Conservation (phyloP, 2,329 filamentous ascomycete genomes). For the Akanthomyces dipterigenus region DNA sequence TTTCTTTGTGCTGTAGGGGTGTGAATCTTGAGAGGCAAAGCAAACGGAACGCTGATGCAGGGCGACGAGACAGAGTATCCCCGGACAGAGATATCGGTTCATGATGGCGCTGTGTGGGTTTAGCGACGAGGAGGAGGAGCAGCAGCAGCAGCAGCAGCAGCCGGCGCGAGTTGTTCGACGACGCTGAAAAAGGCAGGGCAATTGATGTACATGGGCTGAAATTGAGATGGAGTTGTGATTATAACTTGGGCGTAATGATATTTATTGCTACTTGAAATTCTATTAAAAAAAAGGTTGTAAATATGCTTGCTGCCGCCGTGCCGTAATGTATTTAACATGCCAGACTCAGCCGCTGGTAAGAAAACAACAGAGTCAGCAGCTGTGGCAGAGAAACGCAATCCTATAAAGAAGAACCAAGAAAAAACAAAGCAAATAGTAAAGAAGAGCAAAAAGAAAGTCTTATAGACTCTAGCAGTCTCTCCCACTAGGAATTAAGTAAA, state of each 20-base stretch:
- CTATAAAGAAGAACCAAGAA: too few relatives aligned
- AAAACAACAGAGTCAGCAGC: too few relatives aligned
- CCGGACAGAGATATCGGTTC: conserved; percentile 49
- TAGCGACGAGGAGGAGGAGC: conserved; percentile 16
- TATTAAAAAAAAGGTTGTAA: too few relatives aligned
- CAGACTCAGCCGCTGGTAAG: too few relatives aligned
- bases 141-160: conserved; percentile 14
- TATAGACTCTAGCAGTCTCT: too few relatives aligned
- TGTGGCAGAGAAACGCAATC: too few relatives aligned
- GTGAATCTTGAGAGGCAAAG: neutral
- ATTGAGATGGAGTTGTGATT: too few relatives aligned
- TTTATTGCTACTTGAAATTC: too few relatives aligned
- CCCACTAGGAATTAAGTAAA: neutral
- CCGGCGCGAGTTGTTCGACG: conserved; percentile 1
- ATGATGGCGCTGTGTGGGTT: conserved; percentile 50
- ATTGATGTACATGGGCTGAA: too few relatives aligned
- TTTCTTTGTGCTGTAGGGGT: neutral
- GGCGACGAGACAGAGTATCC: conserved; percentile 40
- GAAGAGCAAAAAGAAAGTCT: neutral
- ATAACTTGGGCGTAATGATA: neutral
- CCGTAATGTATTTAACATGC: too few relatives aligned
- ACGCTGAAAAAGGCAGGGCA: neutral
- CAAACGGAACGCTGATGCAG: neutral
- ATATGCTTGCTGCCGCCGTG: too few relatives aligned
- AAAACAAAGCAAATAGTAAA: too few relatives aligned